Evolutionary conservation across 306 rosid species (phyloP), one percentile per base, ranked within the genome.

Genomic region (Fragaria nilgerrensis): DNA sequence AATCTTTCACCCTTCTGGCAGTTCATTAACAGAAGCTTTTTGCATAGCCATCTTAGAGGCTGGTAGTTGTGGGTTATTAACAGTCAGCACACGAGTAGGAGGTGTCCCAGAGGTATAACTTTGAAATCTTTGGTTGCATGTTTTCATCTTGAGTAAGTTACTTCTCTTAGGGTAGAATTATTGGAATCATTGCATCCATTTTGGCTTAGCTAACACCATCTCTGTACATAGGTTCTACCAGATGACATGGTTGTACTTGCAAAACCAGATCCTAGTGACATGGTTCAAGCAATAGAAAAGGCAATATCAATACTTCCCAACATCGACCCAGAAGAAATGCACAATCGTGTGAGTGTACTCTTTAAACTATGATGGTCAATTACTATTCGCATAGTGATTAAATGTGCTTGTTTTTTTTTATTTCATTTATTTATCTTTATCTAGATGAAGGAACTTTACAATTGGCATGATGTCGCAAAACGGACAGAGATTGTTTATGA

Each of bases 21-120:
- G 97, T 83, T 95, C 98, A 20, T 89, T 95, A 56, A 95, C 97
- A 8, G 96, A 95, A 87, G 96, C 98, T 70, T 95, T 95, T 82
- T 95, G 98, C 85, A 95, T 92, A 84, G 98, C 98, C 86, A 95
- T 92, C 79, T 74, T 90, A 82, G 97, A 92, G 87, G 96, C 97
- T 81, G 98, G 96, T 63, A 95, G 98, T 87, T 95, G 98, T 82
- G 98, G 98, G 65, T 89, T 95, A 84, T 87, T 90, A 77, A 94
- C 95, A 0, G 97, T 94, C 80, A 95, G 98, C 86, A 90, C 96
- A 11, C 90, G 96, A 32, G 96, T 92, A 22, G 98, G 96, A 79
- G 98, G 98, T 50, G 96, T 92, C 72, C 98, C 98, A 13, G 96
- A 95, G 95, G 97, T 87, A 79, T 70, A 81, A 75, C 22, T 25